Conservation (phyloP, 2,329 filamentous ascomycete genomes). For the Ceratocystis smalleyi region DNA sequence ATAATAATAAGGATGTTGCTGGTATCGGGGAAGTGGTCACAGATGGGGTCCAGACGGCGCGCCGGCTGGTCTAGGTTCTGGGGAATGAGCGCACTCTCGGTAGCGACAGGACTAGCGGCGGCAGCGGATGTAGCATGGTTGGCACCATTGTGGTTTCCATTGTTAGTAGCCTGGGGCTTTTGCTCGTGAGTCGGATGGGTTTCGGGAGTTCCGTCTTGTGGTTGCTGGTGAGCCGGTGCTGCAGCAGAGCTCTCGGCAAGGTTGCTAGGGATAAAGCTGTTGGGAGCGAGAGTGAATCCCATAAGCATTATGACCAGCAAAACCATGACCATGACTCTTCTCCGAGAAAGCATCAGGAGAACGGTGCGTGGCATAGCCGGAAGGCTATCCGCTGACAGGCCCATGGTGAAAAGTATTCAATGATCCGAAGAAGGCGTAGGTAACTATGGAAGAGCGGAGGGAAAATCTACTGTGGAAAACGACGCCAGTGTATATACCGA, state of each 20-base stretch:
- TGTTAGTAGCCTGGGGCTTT: background rate
- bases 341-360: conserved; percentile 14
- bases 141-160: background rate
- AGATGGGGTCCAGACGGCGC: conserved; percentile 22
- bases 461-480: background rate
- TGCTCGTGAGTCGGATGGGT: conserved; percentile 1
- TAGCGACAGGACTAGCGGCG: background rate
- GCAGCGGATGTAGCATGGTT: background rate
- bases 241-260: background rate
- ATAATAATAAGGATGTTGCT: conserved; percentile 36
- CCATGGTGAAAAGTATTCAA: conserved; percentile 2
- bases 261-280: conserved; percentile 7
- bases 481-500: background rate
- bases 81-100: conserved; percentile 5
- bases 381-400: conserved; percentile 6
- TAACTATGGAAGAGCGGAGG: background rate
- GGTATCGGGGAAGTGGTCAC: conserved; percentile 29
- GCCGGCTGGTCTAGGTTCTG: conserved; percentile 17
- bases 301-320: conserved; percentile 15
- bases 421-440: background rate
- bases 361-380: conserved; percentile 7
- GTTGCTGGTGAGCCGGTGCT: conserved; percentile 15
- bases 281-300: conserved; percentile 11
- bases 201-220: background rate
- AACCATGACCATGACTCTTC: conserved; percentile 11